These are phyloP conservation scores for Trypanosoma brucei DNA, from an alignment of 208 protist species.

Conservation along the genomic window DNA sequence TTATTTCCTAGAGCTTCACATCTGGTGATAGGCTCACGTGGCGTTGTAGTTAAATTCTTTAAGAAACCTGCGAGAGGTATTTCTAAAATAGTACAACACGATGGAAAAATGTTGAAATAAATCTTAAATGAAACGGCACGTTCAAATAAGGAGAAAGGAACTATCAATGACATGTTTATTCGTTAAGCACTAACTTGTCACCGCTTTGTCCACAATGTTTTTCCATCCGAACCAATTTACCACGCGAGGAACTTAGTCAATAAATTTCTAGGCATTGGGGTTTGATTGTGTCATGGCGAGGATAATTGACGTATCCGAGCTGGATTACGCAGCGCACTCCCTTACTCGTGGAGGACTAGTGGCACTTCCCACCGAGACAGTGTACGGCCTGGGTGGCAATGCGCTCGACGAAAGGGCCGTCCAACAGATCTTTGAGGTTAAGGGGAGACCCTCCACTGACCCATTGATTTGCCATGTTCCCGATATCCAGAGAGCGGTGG, in stretches of 20 bases:
- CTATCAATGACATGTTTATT: too few relatives aligned
- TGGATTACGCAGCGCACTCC: conserved; percentile 46
- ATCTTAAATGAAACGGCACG: too few relatives aligned
- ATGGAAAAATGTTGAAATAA: too few relatives aligned
- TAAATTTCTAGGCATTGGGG: background rate
- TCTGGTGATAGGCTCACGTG: too few relatives aligned
- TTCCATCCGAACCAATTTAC: too few relatives aligned
- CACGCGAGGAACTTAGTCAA: background rate
- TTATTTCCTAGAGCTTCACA: too few relatives aligned
- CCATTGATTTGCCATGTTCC: conserved; percentile 96
- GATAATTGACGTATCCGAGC: conserved; percentile 51
- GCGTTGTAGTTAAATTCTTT: too few relatives aligned
- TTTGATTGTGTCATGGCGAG: conserved; percentile 25
- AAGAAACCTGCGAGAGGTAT: too few relatives aligned
- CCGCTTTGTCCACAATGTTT: too few relatives aligned
- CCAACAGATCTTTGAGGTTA: conserved; percentile 92
- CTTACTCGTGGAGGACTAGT: conserved; percentile 79
- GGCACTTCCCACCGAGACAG: conserved; percentile 97
- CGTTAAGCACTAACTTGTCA: too few relatives aligned
- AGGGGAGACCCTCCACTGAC: conserved; percentile 93
- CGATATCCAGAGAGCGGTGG: conserved; percentile 45
- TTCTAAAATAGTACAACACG: too few relatives aligned
- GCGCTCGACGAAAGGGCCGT: conserved; percentile 84
- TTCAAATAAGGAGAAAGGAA: too few relatives aligned
- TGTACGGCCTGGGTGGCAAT: conserved; percentile 97